These are phyloP conservation scores for Citrullus mucosospermus DNA, from an alignment of 306 rosid species.

Conservation along the genomic window DNA sequence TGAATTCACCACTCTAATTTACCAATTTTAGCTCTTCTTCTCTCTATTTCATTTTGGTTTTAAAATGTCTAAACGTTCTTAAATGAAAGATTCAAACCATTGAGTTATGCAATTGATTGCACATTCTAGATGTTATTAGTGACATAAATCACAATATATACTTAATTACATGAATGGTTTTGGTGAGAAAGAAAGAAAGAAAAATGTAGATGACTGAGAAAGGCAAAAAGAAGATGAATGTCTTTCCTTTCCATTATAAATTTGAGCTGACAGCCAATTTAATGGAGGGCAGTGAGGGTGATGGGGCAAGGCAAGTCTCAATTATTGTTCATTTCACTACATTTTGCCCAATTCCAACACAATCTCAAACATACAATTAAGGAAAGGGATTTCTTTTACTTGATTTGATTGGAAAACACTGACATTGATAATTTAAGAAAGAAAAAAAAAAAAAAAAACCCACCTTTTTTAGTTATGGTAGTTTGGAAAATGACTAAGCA, in stretches of 20 bases:
- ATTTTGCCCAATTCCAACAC: background rate
- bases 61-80: too few relatives aligned
- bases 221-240: background rate
- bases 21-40: too few relatives aligned
- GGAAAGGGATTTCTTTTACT: background rate
- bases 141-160: background rate
- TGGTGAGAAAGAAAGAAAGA: background rate
- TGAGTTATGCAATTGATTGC: too few relatives aligned
- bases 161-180: background rate
- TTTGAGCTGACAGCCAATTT: background rate
- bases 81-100: too few relatives aligned
- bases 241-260: background rate
- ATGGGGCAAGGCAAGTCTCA: background rate
- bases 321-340: background rate
- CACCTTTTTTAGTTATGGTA: background rate
- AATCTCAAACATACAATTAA: background rate
- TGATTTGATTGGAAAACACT: background rate
- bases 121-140: background rate
- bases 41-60: too few relatives aligned
- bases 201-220: background rate
- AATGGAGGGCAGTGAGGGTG: background rate
- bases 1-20: too few relatives aligned
- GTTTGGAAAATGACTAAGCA: background rate
- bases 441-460: background rate
- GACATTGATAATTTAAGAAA: background rate